phyloP scores from a whole-genome alignment of 2,329 filamentous ascomycete genomes.

The Fusarium temperatum region DNA sequence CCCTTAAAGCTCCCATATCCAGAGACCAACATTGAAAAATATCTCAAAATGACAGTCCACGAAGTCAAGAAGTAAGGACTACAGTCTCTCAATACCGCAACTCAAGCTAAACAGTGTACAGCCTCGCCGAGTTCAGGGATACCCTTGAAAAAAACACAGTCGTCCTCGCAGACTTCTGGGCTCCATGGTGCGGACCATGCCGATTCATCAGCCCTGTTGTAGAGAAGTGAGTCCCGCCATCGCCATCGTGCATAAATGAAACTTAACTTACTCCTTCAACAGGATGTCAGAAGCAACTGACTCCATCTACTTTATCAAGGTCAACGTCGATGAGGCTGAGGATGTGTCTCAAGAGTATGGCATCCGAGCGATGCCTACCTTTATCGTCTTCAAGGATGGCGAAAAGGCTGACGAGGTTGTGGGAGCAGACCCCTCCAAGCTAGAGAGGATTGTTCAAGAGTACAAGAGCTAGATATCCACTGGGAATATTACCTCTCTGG shows the following conservation, averaged over 20 bases:
- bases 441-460: background rate
- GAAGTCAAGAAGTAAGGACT: background rate
- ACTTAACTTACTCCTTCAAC: background rate
- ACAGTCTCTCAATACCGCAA: too few relatives aligned
- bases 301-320: background rate
- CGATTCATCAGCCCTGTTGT: background rate
- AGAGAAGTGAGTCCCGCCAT: background rate
- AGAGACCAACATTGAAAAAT: background rate
- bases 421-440: background rate
- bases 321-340: background rate
- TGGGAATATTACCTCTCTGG: background rate
- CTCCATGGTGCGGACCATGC: conserved; percentile 17
- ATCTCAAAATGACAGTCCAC: background rate
- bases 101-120: background rate
- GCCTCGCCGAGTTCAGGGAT: background rate
- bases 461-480: background rate
- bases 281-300: accelerated
- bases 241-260: accelerated
- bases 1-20: background rate
- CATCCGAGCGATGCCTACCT: conserved; percentile 12
- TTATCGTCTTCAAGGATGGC: background rate
- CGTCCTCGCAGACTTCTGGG: conserved; percentile 8
- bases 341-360: background rate
- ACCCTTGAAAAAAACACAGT: background rate
- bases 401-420: background rate